Evolutionary conservation across 352 stramenopile genomes (phyloP).

Genomic region (Pythium dissotocum): DNA sequence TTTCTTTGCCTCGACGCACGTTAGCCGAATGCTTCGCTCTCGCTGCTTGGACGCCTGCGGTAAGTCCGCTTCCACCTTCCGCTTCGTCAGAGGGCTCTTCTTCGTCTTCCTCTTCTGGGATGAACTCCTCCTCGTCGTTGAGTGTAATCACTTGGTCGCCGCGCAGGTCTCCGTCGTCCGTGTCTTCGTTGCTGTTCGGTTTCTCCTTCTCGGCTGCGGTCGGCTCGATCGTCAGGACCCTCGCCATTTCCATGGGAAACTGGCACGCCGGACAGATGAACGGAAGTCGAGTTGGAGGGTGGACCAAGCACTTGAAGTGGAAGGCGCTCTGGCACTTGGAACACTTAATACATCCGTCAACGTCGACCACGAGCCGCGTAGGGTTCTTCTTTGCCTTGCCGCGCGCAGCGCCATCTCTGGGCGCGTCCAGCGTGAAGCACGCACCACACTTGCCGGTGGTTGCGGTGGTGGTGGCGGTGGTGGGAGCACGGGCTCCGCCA

Average conservation of each 20-base stretch:
- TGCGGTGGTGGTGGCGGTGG: too few relatives aligned
- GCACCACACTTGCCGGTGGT: too few relatives aligned
- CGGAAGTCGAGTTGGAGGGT: background rate
- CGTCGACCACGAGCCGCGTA: too few relatives aligned
- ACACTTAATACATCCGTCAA: background rate
- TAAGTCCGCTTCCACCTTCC: too few relatives aligned
- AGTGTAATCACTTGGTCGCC: too few relatives aligned
- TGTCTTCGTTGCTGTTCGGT: background rate
- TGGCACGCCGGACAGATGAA: background rate
- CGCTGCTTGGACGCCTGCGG: too few relatives aligned
- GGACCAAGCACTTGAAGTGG: background rate
- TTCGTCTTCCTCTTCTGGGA: background rate
- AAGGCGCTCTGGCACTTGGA: background rate
- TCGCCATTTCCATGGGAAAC: background rate
- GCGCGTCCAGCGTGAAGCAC: too few relatives aligned
- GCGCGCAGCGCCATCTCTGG: too few relatives aligned
- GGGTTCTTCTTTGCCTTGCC: too few relatives aligned
- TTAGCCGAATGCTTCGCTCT: too few relatives aligned
- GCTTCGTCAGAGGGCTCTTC: background rate
- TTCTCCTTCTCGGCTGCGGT: background rate
- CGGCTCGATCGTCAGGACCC: background rate
- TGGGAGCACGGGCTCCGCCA: too few relatives aligned
- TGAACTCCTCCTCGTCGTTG: background rate
- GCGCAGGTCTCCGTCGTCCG: background rate
- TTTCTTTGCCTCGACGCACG: too few relatives aligned